phyloP scores from a whole-genome alignment of 148 eudicot genomes.

The Amaranthus palmeri region DNA sequence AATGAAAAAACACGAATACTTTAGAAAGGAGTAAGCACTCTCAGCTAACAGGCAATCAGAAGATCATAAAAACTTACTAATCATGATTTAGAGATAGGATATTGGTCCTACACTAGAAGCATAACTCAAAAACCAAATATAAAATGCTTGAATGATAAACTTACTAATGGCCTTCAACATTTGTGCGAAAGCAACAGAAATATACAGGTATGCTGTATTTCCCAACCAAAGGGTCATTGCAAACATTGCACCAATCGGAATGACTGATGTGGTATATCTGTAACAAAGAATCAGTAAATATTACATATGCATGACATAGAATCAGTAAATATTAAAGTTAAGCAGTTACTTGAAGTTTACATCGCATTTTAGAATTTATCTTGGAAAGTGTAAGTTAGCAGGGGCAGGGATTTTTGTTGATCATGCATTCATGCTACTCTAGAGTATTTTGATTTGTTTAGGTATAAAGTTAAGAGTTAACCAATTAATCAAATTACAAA shows the following conservation, averaged over 20 bases:
- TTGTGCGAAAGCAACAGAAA: slow-evolving; percentile 98
- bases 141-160: slow-evolving; percentile 25
- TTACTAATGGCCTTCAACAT: slow-evolving; percentile 98
- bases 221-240: slow-evolving; percentile 99
- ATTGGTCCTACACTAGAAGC: not conserved
- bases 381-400: too few species aligned
- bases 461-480: too few species aligned
- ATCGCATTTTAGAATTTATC: not conserved
- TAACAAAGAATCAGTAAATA: slow-evolving; percentile 3
- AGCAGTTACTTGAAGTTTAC: not conserved
- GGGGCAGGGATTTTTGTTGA: too few species aligned
- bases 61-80: not conserved
- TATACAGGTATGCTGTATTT: slow-evolving; percentile 95
- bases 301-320: not conserved
- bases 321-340: too few species aligned
- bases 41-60: not conserved
- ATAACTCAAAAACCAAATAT: not conserved
- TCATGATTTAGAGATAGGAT: not conserved
- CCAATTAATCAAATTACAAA: too few species aligned
- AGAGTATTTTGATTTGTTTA: too few species aligned
- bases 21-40: not conserved
- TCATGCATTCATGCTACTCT: too few species aligned
- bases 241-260: slow-evolving; percentile 97
- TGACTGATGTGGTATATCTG: slow-evolving; percentile 86
- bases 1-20: not conserved